A percentile compares a stretch with the other conserved stretches of the same genome.
Conservation (phyloP, 2,329 filamentous ascomycete species). For the Fusarium incarnatum region DNA sequence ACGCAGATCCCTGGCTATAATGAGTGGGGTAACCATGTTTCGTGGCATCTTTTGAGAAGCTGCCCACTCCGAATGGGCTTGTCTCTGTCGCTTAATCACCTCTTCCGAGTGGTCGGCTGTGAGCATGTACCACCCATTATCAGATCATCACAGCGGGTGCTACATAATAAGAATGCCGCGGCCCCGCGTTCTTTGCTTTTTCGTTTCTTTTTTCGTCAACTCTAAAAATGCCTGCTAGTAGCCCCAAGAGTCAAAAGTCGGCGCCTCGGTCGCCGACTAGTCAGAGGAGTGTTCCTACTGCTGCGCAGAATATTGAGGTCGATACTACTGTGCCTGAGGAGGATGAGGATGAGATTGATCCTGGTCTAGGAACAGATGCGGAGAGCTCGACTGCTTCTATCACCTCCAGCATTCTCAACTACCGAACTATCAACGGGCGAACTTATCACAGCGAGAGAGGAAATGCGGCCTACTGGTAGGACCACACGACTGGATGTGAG, state of each 20-base stretch:
- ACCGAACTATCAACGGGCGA: conserved; percentile 20
- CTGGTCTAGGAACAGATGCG: conserved; percentile 8
- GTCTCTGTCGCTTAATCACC: neutral
- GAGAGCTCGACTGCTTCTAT: conserved; percentile 22
- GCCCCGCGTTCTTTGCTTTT: neutral
- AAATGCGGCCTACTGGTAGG: conserved; percentile 23
- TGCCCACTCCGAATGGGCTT: conserved; percentile 11
- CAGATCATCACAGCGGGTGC: conserved; percentile 5
- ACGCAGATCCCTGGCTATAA: neutral
- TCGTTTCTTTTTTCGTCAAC: neutral
- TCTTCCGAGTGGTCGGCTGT: neutral
- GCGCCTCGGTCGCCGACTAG: neutral
- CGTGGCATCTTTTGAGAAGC: conserved; percentile 16
- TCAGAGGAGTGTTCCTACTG: neutral
- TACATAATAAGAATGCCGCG: conserved; percentile 4
- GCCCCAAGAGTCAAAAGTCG: conserved; percentile 12
- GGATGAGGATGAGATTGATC: conserved; percentile 9
- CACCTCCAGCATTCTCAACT: conserved; percentile 23
- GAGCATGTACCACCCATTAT: neutral
- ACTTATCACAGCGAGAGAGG: conserved; percentile 23
- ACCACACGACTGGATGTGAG: accelerated
- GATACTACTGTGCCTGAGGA: conserved; percentile 2
- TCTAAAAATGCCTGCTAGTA: neutral
- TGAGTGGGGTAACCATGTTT: neutral
- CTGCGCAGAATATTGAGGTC: neutral